Base-by-base conservation (phyloP, 2,329 filamentous ascomycete species). In the Apiospora kogelbergensis region DNA sequence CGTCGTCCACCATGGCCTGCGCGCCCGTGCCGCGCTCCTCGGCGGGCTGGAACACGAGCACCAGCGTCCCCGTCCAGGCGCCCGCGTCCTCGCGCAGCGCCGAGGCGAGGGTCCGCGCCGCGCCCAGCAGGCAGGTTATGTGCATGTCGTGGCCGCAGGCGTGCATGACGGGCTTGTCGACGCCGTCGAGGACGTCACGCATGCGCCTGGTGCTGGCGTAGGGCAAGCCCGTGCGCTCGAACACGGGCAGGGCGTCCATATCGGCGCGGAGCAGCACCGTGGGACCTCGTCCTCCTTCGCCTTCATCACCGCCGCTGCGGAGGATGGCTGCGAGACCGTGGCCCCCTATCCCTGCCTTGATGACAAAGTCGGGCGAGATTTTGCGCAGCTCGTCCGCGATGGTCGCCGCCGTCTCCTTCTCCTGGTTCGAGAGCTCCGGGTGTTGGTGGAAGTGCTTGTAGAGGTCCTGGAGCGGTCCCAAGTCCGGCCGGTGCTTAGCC, bases 91-190 rank as follows among this genome's bases (percentile, higher is more conserved):
- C 81, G 0, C 48, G 17, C 26, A 42, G 40, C 11, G 79, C 76
- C 0, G 76, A 77, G 1, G 82, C 77, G 0, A 93, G 79, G 0
- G 84, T 79, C 24, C 85, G 81, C 0, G 87, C 84, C 0, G 86
- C 85, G 0, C 84, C 90, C 1, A 92, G 80, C 3, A 91, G 80
- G 41, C 81, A 80, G 0, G 87, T 83, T 33, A 91, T 86, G 74
- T 92, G 89, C 80, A 90, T 87, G 72, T 91, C 89, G 48, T 92
- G 90, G 0, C 90, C 90, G 75, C 89, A 92, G 26, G 89, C 89
- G 76, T 92, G 90, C 89, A 92, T 91, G 0, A 90, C 86, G 0
- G 86, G 85, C 67, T 84, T 84, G 67, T 82, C 79, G 0, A 80
- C 75, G 0, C 86, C 87, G 10, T 86, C 81, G 2, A 76, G 69